phyloP scores from a whole-genome alignment of 1,139 yeast genomes.

The Candida freyschussii region DNA sequence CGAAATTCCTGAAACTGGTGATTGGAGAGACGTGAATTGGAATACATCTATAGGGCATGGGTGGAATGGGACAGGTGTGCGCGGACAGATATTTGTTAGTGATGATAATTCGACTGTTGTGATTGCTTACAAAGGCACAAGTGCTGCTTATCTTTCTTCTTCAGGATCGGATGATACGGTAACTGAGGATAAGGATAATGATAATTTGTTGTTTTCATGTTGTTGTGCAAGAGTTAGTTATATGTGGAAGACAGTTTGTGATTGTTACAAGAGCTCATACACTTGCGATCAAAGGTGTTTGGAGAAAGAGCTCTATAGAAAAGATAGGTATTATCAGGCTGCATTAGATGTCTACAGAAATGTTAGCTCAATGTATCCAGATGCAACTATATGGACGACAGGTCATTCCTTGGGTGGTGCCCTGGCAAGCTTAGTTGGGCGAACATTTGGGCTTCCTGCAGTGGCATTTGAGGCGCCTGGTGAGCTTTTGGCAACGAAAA shows the following conservation, averaged over 20 bases:
- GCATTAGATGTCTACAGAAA: slow-evolving; percentile 72
- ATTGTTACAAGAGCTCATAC: slow-evolving; percentile 80
- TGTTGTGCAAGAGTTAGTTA: slow-evolving; percentile 94
- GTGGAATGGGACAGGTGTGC: slow-evolving; percentile 78
- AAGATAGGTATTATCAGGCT: slow-evolving; percentile 81
- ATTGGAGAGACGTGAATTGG: slow-evolving; percentile 87
- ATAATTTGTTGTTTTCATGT: slow-evolving; percentile 85
- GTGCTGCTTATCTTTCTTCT: slow-evolving; percentile 78
- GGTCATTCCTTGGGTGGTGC: slow-evolving; percentile 98
- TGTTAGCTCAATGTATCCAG: slow-evolving; percentile 65
- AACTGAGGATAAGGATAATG: slow-evolving; percentile 76
- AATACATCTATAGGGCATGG: slow-evolving; percentile 52
- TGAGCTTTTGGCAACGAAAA: slow-evolving; percentile 72
- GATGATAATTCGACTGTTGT: slow-evolving; percentile 63
- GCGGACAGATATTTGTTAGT: slow-evolving; percentile 87
- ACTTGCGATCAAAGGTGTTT: slow-evolving; percentile 88
- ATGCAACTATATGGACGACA: slow-evolving; percentile 76
- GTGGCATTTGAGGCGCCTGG: slow-evolving; percentile 95
- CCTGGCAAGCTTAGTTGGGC: slow-evolving; percentile 70
- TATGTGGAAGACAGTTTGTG: slow-evolving; percentile 94
- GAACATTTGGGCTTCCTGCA: slow-evolving; percentile 87
- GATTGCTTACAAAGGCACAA: slow-evolving; percentile 86
- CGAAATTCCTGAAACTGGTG: slow-evolving; percentile 66
- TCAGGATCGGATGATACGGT: slow-evolving; percentile 72
- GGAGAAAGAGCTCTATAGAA: slow-evolving; percentile 66